These are phyloP conservation scores for apple (Malus domestica) DNA, from an alignment of 306 rosid species.

Conservation along the genomic window ASM211411v1 NC_041801.1:2977501-2978000, in stretches of 20 bases:
- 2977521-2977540: conserved; percentile 92
- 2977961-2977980: too few species aligned
- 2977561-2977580: conserved; percentile 71
- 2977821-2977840: conserved; percentile 99
- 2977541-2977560: conserved; percentile 77
- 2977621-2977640: conserved; percentile 82
- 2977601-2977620: conserved; percentile 82
- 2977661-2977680: conserved; percentile 72
- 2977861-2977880: neutral
- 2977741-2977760: conserved; percentile 95
- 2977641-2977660: conserved; percentile 79
- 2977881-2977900: too few species aligned
- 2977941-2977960: neutral
- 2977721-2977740: conserved; percentile 90
- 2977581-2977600: conserved; percentile 67
- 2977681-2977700: conserved; percentile 60
- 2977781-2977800: conserved; percentile 87
- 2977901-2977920: neutral
- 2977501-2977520: conserved; percentile 96
- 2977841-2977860: conserved; percentile 47
- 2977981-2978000: neutral
- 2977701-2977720: conserved; percentile 84
- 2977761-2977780: conserved; percentile 83
- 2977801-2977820: conserved; percentile 88
- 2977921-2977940: neutral